Evolutionary conservation across 2,329 filamentous ascomycete species (phyloP), one percentile per base, ranked within the genome.

Genomic region (Boeremia exigua): DNA sequence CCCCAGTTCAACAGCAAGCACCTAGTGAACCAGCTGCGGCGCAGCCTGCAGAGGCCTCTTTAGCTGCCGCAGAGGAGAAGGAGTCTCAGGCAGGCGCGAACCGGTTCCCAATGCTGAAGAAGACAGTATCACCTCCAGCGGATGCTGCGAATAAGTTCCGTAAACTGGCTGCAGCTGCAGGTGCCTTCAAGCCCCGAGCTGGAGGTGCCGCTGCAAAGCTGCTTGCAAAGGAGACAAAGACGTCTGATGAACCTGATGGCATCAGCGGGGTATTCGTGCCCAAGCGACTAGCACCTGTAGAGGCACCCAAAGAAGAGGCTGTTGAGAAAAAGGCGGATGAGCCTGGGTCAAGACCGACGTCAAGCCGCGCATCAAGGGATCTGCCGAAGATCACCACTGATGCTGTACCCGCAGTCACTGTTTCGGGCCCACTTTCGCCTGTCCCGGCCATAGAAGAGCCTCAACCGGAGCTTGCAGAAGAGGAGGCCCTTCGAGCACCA

Each of bases 181-280:
- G 78, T 51, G 84, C 84, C 15, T 98, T 98, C 78, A 96, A 94
- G 69, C 94, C 94, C 17, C 86, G 94, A 54, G 88, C 88, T 30
- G 94, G 94, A 54, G 94, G 93, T 61, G 93, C 92, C 19, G 92
- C 87, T 47, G 92, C 96, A 59, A 88, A 90, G 47, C 79, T 96
- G 48, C 82, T 89, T 51, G 85, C 88, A 47, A 74, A 74, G 40
- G 71, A 75, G 15, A 83, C 86, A 60, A 86, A 84, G 53, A 74
- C 76, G n/a, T 78, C 77, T 3, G 85, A 89, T 23, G 92, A 89
- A 5, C 90, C 92, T 6, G 93, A 97, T 77, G 94, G 93, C 2
- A 96, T 97, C 61, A 96, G 89, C 11, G 86, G 88, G 34, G 93
- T 97, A 33, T 89, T 97, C 23, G 90, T 92, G 3, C 92, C 93